A percentile compares a stretch with the other conserved stretches of the same genome.
phyloP scores from a whole-genome alignment of 352 stramenopile species.

The Pythium phragmiticola region DNA sequence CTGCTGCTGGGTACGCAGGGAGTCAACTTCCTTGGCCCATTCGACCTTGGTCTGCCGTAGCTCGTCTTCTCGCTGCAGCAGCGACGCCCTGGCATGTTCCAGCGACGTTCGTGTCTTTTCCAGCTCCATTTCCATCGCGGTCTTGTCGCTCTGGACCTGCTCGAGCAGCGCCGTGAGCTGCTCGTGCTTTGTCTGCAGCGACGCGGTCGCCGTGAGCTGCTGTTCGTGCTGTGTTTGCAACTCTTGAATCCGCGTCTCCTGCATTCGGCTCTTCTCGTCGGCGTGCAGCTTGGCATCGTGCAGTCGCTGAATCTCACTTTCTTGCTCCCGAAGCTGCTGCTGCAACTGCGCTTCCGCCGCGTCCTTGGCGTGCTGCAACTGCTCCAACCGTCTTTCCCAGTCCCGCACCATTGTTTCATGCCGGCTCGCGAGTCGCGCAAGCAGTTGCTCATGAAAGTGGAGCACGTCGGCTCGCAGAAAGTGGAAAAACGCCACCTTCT shows the following conservation, averaged over 20 bases:
- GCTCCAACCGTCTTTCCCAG: conserved; percentile 31
- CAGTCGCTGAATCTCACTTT: conserved; percentile 43
- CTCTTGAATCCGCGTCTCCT: conserved; percentile 40
- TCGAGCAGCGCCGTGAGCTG: conserved; percentile 33
- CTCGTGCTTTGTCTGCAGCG: conserved; percentile 39
- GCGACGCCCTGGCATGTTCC: conserved; percentile 40
- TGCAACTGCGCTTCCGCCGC: conserved; percentile 43
- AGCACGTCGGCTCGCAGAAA: conserved; percentile 61
- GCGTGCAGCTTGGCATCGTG: conserved; percentile 44
- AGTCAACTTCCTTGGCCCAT: conserved; percentile 38
- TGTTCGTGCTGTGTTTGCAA: conserved; percentile 37
- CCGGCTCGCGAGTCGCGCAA: conserved; percentile 35
- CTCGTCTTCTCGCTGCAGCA: conserved; percentile 36
- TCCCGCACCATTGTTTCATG: conserved; percentile 27
- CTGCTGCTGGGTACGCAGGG: conserved; percentile 36
- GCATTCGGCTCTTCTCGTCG: conserved; percentile 54
- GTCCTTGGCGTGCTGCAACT: conserved; percentile 40
- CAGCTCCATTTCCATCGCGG: conserved; percentile 45
- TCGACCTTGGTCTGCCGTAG: conserved; percentile 37
- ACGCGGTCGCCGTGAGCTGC: conserved; percentile 32
- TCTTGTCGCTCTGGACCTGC: conserved; percentile 24
- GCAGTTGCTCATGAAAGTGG: conserved; percentile 50
- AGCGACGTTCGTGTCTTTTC: conserved; percentile 52
- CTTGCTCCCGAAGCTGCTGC: conserved; percentile 45
- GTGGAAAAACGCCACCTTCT: conserved; percentile 66